Evolutionary conservation across 805 yeast genomes (phyloP).

Genomic region (Pichia pseudocactophila): DNA sequence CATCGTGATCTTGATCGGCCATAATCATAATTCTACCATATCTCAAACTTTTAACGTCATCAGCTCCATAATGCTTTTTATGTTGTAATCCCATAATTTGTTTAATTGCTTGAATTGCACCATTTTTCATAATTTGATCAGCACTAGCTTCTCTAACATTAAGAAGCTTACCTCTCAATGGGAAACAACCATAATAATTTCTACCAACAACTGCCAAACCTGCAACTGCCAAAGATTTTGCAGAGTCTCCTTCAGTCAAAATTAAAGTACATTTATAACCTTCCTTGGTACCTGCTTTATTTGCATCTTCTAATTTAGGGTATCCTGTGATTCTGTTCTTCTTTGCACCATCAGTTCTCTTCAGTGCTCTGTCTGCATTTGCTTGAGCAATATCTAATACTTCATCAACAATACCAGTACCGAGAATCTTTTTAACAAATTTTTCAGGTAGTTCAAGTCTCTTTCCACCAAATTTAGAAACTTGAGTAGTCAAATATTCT

Average conservation of each 20-base stretch:
- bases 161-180: conserved; percentile 87
- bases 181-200: conserved; percentile 91
- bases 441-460: conserved; percentile 64
- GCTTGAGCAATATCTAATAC: conserved; percentile 77
- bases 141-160: conserved; percentile 95
- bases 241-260: conserved; percentile 96
- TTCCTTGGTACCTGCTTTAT: conserved; percentile 89
- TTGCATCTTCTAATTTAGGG: conserved; percentile 89
- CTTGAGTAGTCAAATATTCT: conserved; percentile 87
- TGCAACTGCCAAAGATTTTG: conserved; percentile 81
- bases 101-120: conserved; percentile 90
- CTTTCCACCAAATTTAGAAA: conserved; percentile 81
- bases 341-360: conserved; percentile 80
- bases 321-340: conserved; percentile 81
- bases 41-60: conserved; percentile 63
- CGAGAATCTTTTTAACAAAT: conserved; percentile 62
- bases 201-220: conserved; percentile 94
- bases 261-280: conserved; percentile 89
- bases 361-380: conserved; percentile 80
- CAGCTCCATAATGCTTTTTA: conserved; percentile 59
- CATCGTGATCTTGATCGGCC: conserved; percentile 99
- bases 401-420: conserved; percentile 64
- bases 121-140: conserved; percentile 89
- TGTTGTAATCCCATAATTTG: conserved; percentile 95
- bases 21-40: conserved; percentile 97